Base-by-base conservation (phyloP, 2,329 filamentous ascomycete genomes). In the Cladosporium halotolerans region DNA sequence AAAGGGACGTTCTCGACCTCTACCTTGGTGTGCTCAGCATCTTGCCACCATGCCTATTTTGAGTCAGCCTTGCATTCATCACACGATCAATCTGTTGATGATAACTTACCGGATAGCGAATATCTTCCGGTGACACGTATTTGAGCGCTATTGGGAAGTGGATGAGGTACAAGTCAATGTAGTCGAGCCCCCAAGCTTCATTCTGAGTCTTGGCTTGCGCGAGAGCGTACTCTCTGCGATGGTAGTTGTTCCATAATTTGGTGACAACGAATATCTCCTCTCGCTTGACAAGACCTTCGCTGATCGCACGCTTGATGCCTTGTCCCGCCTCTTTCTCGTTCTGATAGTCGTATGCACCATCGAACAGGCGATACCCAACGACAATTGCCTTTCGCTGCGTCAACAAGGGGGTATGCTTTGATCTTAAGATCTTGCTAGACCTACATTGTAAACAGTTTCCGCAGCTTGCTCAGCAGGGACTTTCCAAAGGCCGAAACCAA, bases 211-310 rank as follows among this genome's bases (percentile, higher is more conserved):
- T 80, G 70, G 77, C 79, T 66, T 91, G 88, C 56, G 81, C 80
- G 71, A 85, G 80, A 57, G 89, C 86, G 62, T 80, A 79, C 58
- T 89, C 82, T 60, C 76, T 77, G 63, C 89, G 84, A 76, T 93
- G 87, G 80, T 88, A 93, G 62, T 84, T 84, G 75, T 90, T 89
- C 89, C 89, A 93, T 54, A 95, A 83, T 77, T 93, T 95, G 71
- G 85, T 88, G 59, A 89, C 86, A 65, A 95, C 83, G 79, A 93
- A 93, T 69, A 93, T 84, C n/a, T 95, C 88, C 70, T 85, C 80
- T 53, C 87, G 84, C 74, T 83, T 88, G 60, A 89, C 86, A 53
- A 89, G 70, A 41, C 86, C 85, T 9, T 90, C 86, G 64, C 83
- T 78, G 72, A 90, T 88, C 64, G 87, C 87, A 61, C 85, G 84